phyloP scores from a whole-genome alignment of 371 early-diverging fungal genomes.

The Lichtheimia ornata region DNA sequence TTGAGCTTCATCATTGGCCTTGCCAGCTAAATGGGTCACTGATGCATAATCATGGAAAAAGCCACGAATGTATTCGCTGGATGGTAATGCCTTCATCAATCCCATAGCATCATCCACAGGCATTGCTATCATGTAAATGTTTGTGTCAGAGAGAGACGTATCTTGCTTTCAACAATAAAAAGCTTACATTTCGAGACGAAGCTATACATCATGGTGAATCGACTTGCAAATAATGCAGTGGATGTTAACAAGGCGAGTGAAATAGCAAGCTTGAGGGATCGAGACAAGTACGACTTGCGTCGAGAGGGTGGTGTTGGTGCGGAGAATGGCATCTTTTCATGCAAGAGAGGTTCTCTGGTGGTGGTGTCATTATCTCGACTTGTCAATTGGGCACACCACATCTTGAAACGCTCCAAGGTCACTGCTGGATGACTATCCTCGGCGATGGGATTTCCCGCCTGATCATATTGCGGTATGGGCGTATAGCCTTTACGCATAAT shows the following conservation, averaged over 20 bases:
- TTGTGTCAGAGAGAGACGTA: neutral
- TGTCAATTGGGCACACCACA: slow-evolving; percentile 4
- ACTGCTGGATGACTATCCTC: neutral
- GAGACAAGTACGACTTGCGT: neutral
- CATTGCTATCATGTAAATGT: slow-evolving; percentile 6
- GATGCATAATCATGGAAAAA: slow-evolving; percentile 54
- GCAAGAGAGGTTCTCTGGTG: neutral
- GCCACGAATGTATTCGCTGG: slow-evolving; percentile 26
- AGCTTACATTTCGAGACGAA: slow-evolving; percentile 7
- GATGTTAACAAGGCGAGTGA: neutral
- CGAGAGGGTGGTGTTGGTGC: neutral
- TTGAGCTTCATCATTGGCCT: slow-evolving; percentile 35
- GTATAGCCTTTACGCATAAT: slow-evolving; percentile 13
- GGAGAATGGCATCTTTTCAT: slow-evolving; percentile 1
- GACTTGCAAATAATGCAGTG: slow-evolving; percentile 4
- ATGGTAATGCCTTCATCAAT: slow-evolving; percentile 29
- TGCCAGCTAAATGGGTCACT: slow-evolving; percentile 54
- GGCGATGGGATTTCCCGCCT: neutral
- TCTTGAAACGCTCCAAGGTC: slow-evolving; percentile 7
- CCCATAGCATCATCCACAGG: slow-evolving; percentile 18
- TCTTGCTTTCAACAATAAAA: neutral
- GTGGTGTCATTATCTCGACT: neutral
- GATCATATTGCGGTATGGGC: slow-evolving; percentile 5
- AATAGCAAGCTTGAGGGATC: slow-evolving; percentile 3
- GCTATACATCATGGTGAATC: slow-evolving; percentile 7